Evolutionary conservation across 2,329 filamentous ascomycete species (phyloP).

Genomic region (Didymella glomerata): DNA sequence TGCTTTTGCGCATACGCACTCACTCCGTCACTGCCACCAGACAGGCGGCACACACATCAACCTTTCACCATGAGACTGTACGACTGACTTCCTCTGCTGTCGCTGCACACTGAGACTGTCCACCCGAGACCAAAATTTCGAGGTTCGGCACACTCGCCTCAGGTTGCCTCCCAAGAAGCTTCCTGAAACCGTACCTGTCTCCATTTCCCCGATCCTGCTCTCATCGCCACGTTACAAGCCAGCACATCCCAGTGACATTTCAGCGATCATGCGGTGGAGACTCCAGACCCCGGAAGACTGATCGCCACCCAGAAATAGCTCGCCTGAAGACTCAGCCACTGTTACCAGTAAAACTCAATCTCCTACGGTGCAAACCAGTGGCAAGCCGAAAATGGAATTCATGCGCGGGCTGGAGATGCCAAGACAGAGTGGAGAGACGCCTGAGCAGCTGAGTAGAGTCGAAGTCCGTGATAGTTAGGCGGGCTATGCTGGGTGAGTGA

Average conservation of each 20-base stretch:
- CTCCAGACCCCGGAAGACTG: neutral
- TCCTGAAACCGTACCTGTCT: conserved; percentile 18
- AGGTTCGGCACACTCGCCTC: neutral
- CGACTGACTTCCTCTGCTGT: neutral
- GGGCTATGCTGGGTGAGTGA: no score
- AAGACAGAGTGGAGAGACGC: no score
- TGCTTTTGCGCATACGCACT: neutral
- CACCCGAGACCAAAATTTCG: neutral
- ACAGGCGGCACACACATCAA: neutral
- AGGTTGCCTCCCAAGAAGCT: neutral
- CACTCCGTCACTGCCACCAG: neutral
- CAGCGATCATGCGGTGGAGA: neutral
- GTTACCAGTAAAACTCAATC: neutral
- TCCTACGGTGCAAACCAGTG: neutral
- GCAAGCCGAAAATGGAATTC: neutral
- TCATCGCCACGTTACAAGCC: neutral
- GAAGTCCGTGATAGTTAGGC: no score
- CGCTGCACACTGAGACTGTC: neutral
- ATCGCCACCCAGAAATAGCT: neutral
- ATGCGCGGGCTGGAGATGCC: neutral
- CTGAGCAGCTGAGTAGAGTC: neutral
- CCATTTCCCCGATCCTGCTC: neutral
- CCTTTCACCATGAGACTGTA: neutral
- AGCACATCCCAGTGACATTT: neutral
- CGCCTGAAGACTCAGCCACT: neutral